Evolutionary conservation across 106 monocot genomes (phyloP), one percentile per base, ranked within the genome.

Genomic region (Dendrobium catenatum): DNA sequence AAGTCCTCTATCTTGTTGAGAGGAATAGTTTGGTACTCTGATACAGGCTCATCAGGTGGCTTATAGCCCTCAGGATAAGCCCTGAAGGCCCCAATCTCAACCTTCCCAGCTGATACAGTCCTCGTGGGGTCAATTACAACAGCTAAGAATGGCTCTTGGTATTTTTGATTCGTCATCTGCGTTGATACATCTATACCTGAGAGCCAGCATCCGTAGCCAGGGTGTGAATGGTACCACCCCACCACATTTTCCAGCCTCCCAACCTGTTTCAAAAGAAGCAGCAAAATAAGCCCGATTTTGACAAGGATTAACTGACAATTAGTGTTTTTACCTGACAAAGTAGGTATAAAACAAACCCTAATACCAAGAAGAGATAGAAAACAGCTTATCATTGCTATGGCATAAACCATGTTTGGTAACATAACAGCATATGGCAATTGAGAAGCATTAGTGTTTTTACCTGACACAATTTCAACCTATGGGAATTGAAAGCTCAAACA

Each of bases 1-100:
- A 98, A 98, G 79, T 98, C 98, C 86, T 98, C 98, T 78, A 98
- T 98, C 82, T 98, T 98, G 80, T 95, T 98, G 4, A 98, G 89
- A 26, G 98, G 98, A 74, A 98, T 98, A 9, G 98, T 98, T 76
- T 98, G 98, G 42, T 95, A 98, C 76, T 98, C 98, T 16, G 98
- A 98, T 6, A 95, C 91, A 22, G 98, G 98, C 78, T 98, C 98
- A 81, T 98, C 95, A 24, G 94, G 86, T 42, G 98, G 98, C 42
- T 95, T 98, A 85, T 93, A 95, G 4, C 93, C 98, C 77, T 90
- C 73, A 6, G 94, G 98, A 58, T 95, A 98, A 74, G 98, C 94
- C 83, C 98, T 90, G 42, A 95, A 98, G 75, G 98, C 98, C 64
- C 98, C 98, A 78, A 98, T 95, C 79, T 98, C 98, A 72, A 95